phyloP scores from a whole-genome alignment of 1,139 yeast species.

The Geotrichum australiense region DNA sequence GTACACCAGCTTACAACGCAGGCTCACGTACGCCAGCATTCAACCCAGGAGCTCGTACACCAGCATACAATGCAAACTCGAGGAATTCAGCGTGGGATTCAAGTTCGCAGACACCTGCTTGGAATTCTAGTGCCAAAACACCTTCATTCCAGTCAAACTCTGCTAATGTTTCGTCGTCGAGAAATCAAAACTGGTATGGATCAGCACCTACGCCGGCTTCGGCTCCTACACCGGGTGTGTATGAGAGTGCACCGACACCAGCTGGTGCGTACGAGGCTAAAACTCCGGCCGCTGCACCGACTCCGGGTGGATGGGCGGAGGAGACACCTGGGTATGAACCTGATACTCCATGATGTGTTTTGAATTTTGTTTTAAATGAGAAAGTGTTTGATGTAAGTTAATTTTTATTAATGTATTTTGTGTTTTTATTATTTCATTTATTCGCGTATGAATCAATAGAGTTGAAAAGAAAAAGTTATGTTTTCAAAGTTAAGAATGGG shows the following conservation, averaged over 20 bases:
- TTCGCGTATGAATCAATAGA: too few species aligned
- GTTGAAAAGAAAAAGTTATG: too few species aligned
- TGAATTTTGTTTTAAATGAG: too few species aligned
- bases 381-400: too few species aligned
- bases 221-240: slow-evolving; percentile 38
- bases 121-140: slow-evolving; percentile 40
- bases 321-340: slow-evolving; percentile 36
- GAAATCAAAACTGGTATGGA: slow-evolving; percentile 20
- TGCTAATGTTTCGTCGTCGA: slow-evolving; percentile 22
- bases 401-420: background rate
- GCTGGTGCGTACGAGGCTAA: slow-evolving; percentile 33
- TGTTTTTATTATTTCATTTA: background rate
- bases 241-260: slow-evolving; percentile 41
- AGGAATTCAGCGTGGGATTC: slow-evolving; percentile 42
- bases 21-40: slow-evolving; percentile 40
- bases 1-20: slow-evolving; percentile 42
- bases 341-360: slow-evolving; percentile 32
- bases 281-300: slow-evolving; percentile 40
- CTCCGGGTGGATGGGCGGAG: slow-evolving; percentile 38
- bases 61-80: slow-evolving; percentile 37
- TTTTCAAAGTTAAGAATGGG: too few species aligned
- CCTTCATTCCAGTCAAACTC: slow-evolving; percentile 34
- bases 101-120: slow-evolving; percentile 40
- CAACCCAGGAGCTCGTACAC: slow-evolving; percentile 38
- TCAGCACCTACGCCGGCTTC: slow-evolving; percentile 35